Evolutionary conservation across 345 rosid genomes (phyloP).

Genomic region (Gossypium raimondii): DNA sequence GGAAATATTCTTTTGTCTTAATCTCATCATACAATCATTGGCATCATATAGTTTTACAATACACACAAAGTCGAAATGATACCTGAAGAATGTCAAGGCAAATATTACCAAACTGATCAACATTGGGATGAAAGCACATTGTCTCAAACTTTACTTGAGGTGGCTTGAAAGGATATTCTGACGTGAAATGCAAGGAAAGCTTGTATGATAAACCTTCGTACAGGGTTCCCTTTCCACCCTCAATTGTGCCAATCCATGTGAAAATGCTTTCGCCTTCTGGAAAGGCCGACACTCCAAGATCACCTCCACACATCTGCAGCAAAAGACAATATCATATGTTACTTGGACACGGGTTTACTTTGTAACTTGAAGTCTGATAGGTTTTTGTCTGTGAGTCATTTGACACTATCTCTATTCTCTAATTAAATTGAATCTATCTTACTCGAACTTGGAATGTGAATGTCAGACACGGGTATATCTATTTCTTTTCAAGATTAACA

Average conservation of each 20-base stretch:
- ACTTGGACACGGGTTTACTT: too few species aligned
- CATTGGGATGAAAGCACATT: conserved; percentile 68
- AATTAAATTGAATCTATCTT: neutral
- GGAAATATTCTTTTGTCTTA: neutral
- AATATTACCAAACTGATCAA: conserved; percentile 57
- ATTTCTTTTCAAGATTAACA: too few species aligned
- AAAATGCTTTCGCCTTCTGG: conserved; percentile 68
- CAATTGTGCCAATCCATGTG: conserved; percentile 59
- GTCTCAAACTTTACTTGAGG: conserved; percentile 68
- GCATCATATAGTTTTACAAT: neutral
- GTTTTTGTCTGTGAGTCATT: neutral
- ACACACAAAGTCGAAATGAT: neutral
- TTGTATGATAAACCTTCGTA: conserved; percentile 65
- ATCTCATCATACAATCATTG: neutral
- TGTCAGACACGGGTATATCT: too few species aligned
- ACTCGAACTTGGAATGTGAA: too few species aligned
- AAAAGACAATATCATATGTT: neutral
- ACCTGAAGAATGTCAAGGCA: conserved; percentile 80
- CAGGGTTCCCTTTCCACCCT: conserved; percentile 54
- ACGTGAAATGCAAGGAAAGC: conserved; percentile 52
- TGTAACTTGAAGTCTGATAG: too few species aligned
- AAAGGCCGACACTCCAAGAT: conserved; percentile 60
- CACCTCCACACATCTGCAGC: conserved; percentile 57
- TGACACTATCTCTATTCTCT: neutral
- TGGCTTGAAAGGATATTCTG: conserved; percentile 65